Evolutionary conservation across 805 yeast species (phyloP), one percentile per base, ranked within the genome.

Genomic region (Cephaloascus albidus): DNA sequence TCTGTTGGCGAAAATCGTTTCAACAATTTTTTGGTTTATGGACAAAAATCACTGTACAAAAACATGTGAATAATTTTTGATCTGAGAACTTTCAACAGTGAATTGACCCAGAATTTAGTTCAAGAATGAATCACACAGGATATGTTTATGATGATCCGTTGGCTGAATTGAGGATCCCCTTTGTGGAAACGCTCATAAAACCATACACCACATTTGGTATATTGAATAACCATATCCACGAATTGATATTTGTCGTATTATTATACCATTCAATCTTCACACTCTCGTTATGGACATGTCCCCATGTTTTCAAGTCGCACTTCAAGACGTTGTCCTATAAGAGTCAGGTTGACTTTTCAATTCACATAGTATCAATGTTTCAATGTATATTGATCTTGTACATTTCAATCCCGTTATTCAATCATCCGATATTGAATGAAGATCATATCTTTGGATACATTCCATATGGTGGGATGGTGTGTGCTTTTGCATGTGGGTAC

Each of bases 381-480:
- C 68, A 61, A 40, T 46, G 62, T 10, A 33, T 49, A 6, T 37
- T 61, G 38, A 61, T 61, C 30, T 45, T 59, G 36, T 36, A 43
- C 14, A 27, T 58, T 8, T 55, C 53, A 17, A 40, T 60, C 27
- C 65, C 65, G 1, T 42, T 53, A 17, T 51, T 57, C 39, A 31
- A 47, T 31, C 57, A 61, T 41, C 40, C 47, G 10, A 44, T 52
- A 36, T 50, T 60, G 19, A 39, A 46, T 12, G 38, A 44, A 16
- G 58, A 61, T 37, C 56, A 51, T 20, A 47, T 61, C 14, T 60
- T 58, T 45, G 61, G 61, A 2, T 40, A 48, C 2, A 54, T 60
- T 2, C 68, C 68, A 16, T 61, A 60, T 38, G 48, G 58, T 2
- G 47, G 47, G 14, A 50, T 58, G 38, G 51, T 58, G 40, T 36